Evolutionary conservation across 2,329 filamentous ascomycete genomes (phyloP).

Genomic region (Apiospora saccharicola): DNA sequence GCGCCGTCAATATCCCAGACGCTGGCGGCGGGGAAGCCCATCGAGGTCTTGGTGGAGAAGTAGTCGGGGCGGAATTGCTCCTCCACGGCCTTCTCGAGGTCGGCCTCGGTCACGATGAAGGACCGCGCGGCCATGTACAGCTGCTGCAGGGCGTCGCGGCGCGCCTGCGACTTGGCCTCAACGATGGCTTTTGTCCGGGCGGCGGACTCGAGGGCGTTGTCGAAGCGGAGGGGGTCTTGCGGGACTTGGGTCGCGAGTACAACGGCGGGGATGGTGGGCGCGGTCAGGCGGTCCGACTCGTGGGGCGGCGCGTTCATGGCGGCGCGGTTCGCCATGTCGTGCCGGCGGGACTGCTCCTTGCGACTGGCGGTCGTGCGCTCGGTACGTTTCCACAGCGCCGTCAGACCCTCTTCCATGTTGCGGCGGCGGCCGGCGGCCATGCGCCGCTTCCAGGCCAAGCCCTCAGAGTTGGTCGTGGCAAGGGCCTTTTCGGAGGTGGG

Average conservation of each 20-base stretch:
- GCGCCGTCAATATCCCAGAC: slow-evolving; percentile 59
- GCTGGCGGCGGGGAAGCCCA: slow-evolving; percentile 48
- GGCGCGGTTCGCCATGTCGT: slow-evolving; percentile 54
- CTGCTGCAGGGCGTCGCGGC: slow-evolving; percentile 78
- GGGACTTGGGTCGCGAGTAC: slow-evolving; percentile 59
- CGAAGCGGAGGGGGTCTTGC: slow-evolving; percentile 69
- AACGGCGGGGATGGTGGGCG: slow-evolving; percentile 66
- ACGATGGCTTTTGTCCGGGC: slow-evolving; percentile 52
- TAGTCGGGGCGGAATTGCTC: slow-evolving; percentile 74
- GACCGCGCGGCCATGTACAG: slow-evolving; percentile 87
- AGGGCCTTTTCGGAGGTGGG: slow-evolving; percentile 52
- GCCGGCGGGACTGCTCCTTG: slow-evolving; percentile 50
- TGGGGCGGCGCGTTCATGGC: slow-evolving; percentile 70
- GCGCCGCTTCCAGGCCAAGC: slow-evolving; percentile 70
- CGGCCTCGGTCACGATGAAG: slow-evolving; percentile 85
- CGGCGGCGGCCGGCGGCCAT: slow-evolving; percentile 76
- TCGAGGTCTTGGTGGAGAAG: slow-evolving; percentile 51
- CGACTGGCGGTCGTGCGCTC: slow-evolving; percentile 48
- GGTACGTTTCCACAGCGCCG: slow-evolving; percentile 74
- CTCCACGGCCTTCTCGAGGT: slow-evolving; percentile 78
- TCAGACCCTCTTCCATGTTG: slow-evolving; percentile 76
- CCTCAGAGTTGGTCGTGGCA: slow-evolving; percentile 45
- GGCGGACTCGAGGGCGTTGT: slow-evolving; percentile 55
- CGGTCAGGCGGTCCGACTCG: slow-evolving; percentile 79
- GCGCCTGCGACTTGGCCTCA: slow-evolving; percentile 62